Evolutionary conservation across 352 stramenopile species (phyloP), one percentile per base, ranked within the genome.

Genomic region (Phytophthora multivora): DNA sequence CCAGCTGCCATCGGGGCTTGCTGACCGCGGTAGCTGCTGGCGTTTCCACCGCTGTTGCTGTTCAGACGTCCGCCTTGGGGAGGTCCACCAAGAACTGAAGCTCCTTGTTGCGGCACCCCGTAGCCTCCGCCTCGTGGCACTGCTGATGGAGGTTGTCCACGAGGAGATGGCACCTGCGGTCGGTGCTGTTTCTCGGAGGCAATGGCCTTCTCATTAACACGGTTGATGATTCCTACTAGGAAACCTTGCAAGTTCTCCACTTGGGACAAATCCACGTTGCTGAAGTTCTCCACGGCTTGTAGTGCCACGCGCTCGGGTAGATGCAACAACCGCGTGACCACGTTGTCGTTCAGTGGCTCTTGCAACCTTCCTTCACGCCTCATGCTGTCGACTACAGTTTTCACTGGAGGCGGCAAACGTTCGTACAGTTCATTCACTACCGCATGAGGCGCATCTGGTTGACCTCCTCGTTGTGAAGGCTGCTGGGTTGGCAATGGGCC

Each of bases 161-260:
- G 56, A 60, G 67, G 67, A 59, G 67, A 75, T 13, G 54, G 30
- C 23, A 51, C 26, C 30, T 77, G 67, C 33, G 66, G 57, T 11
- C 66, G 71, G 13, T 72, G 63, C 36, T 71, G 69, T 6, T 77
- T 72, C 36, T 82, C 71, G 1, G 76, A 69, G 0, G 68, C 52
- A 59, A 80, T 73, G 10, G 69, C 59, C 50, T 86, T 86, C 43
- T 93, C 86, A 19, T 91, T 80, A 10, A 93, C 81, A 41, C 83
- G 83, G 47, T 91, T 93, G 67, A 95, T 91, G 51, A 95, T 95
- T 23, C 86, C 86, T 4, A 93, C 80, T 2, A 95, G 69, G 61
- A 95, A 95, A 12, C 82, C 82, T 55, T 93, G 77, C 21, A 93
- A 49, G 58, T 92, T 92, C n/a, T 77, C 71, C 28, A 95, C 75